Evolutionary conservation across 1,284 basidiomycete genomes (phyloP), one percentile per base, ranked within the genome.

Genomic region (Somion occarium): DNA sequence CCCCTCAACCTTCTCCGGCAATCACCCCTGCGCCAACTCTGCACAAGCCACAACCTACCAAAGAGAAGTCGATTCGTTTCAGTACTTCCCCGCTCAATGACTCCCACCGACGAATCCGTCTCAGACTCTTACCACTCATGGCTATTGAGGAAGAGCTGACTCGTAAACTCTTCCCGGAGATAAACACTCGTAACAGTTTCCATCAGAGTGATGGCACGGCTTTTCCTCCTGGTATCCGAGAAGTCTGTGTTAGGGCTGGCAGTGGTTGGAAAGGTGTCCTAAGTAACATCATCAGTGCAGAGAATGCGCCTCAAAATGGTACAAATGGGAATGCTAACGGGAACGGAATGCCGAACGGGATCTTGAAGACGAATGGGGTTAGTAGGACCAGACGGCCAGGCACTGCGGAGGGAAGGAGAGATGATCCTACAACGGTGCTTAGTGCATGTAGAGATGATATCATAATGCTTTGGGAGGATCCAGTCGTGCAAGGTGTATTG

Each of bases 101-200:
- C 62, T 49, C 68, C 37, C 73, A 78, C 52, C 72, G 70, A 7
- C 71, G 73, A 13, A 71, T 75, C 41, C 75, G 76, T 34, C 68
- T 79, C 27, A 74, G 77, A 5, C 73, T 87, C 3, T 76, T 79
- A 0, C 83, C 83, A 0, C 72, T 87, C 1, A 69, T 84, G n/a
- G 70, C 74, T 43, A 73, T 84, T 52, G 82, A 85, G 58, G 71
- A 72, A 4, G 73, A 75, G 49, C 66, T 83, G 22, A 73, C 69
- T 13, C 71, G 61, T 53, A 72, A 68, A 63, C 73, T 69, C 62
- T 74, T 61, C 61, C 73, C 57, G 57, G 48, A 49, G 39, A 15
- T 38, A 3, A 37, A 37, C 15, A 22, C 5, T 9, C 20, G 13
- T 5, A 41, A 41, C 9, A 22, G 13, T 22, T 22, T 19, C 25